Percentiles rank a stretch among this genome's conserved stretches.
These are phyloP conservation scores for Bruguiera sexangula DNA, from an alignment of 345 rosid genomes.

Conservation along the genomic window DNA sequence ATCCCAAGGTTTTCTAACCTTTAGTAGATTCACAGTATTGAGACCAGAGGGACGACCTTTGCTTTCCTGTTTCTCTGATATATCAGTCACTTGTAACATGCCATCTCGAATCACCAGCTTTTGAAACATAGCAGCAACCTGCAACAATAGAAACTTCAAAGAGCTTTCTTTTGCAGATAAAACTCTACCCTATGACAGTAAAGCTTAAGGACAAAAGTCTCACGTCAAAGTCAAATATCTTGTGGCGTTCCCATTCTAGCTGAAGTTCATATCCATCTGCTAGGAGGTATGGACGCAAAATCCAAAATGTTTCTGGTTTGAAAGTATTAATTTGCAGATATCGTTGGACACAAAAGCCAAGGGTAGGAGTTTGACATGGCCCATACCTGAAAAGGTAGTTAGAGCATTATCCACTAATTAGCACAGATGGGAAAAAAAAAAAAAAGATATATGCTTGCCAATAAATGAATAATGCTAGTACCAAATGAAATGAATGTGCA, in stretches of 20 bases:
- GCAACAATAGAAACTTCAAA: conserved; percentile 25
- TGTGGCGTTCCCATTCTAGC: conserved; percentile 90
- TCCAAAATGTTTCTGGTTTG: conserved; percentile 88
- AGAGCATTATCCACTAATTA: conserved; percentile 13
- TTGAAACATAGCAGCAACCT: conserved; percentile 81
- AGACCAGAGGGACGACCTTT: conserved; percentile 88
- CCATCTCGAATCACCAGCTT: conserved; percentile 70
- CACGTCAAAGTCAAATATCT: conserved; percentile 84
- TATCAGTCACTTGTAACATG: conserved; percentile 58
- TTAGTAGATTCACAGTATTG: conserved; percentile 87
- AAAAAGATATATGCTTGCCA: neutral
- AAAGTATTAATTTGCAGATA: conserved; percentile 85
- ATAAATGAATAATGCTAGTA: neutral
- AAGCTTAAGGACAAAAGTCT: conserved; percentile 27
- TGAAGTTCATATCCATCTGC: conserved; percentile 74
- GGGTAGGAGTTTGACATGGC: conserved; percentile 97
- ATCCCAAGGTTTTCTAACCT: conserved; percentile 47
- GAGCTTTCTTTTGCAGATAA: neutral
- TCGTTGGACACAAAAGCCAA: conserved; percentile 93
- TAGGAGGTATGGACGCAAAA: conserved; percentile 53
- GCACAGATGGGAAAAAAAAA: conserved; percentile 1
- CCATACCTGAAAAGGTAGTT: conserved; percentile 71
- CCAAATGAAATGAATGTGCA: neutral
- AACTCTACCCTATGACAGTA: conserved; percentile 1
- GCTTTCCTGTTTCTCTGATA: conserved; percentile 74